phyloP scores from a whole-genome alignment of 805 yeast species.

The Wickerhamiella occidentalis region DNA sequence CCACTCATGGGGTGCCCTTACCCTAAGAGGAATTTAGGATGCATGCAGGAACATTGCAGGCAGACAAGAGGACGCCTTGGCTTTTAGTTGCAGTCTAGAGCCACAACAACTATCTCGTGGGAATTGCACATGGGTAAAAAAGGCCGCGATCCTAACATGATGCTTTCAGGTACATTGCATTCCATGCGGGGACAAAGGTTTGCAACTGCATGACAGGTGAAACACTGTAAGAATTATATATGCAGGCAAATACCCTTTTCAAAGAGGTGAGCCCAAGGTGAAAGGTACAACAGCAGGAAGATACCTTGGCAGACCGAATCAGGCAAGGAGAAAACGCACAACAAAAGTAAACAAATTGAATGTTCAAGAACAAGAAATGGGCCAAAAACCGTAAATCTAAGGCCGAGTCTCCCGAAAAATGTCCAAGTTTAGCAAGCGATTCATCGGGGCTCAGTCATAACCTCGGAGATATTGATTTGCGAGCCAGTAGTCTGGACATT shows the following conservation, averaged over 20 bases:
- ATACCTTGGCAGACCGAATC: neutral
- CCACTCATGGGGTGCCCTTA: neutral
- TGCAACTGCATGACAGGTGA: slow-evolving; percentile 8
- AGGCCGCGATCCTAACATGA: neutral
- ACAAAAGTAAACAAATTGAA: neutral
- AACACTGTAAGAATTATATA: slow-evolving; percentile 1
- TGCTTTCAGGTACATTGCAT: neutral
- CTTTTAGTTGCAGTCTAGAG: too few species aligned
- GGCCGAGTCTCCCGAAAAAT: neutral
- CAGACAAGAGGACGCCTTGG: too few species aligned
- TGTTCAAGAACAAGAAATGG: neutral
- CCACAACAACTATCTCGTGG: too few species aligned
- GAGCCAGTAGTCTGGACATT: neutral
- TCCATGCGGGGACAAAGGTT: slow-evolving; percentile 3
- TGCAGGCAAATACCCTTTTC: neutral
- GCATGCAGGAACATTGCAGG: slow-evolving; percentile 3
- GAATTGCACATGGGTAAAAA: neutral
- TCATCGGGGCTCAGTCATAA: neutral
- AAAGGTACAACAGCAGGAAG: neutral
- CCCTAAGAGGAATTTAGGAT: neutral
- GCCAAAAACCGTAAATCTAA: neutral
- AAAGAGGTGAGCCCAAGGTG: neutral
- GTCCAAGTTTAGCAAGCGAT: neutral
- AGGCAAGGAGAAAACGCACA: neutral
- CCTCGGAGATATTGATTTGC: slow-evolving; percentile 1